A percentile compares a stretch with the other conserved stretches of the same genome.
Evolutionary conservation across 768 basidiomycete genomes (phyloP).

Genomic region (Boletellus sp.): DNA sequence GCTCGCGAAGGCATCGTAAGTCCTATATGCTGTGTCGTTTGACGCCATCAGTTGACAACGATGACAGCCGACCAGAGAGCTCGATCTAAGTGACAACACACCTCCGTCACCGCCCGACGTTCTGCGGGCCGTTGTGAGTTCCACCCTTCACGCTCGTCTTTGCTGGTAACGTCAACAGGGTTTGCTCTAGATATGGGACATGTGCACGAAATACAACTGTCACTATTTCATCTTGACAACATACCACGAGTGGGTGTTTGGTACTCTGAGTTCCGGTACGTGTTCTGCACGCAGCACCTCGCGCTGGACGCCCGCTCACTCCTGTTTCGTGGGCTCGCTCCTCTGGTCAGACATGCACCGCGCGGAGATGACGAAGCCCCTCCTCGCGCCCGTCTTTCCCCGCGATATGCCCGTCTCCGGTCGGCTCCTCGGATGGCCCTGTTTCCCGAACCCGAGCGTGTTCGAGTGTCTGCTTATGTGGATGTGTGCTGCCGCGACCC

Average conservation of each 20-base stretch:
- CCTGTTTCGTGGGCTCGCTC: neutral
- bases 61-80: neutral
- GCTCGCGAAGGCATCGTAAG: constrained; percentile 2
- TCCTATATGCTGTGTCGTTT: neutral
- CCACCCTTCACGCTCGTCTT: too few relatives aligned
- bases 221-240: constrained; percentile 14
- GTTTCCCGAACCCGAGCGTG: constrained; percentile 5
- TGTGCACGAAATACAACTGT: constrained; percentile 8
- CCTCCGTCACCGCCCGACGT: constrained; percentile 1
- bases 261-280: constrained; percentile 9
- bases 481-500: constrained; percentile 6
- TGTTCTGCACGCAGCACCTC: neutral
- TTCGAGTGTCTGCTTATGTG: constrained; percentile 10
- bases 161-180: neutral
- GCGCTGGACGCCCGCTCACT: too few relatives aligned
- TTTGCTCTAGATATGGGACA: constrained; percentile 12
- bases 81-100: neutral
- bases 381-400: constrained; percentile 10
- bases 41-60: neutral
- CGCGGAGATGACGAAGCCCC: constrained; percentile 8
- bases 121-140: constrained; percentile 15
- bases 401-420: neutral
- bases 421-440: neutral
- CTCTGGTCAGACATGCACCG: constrained; percentile 2
- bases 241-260: constrained; percentile 18